Conservation (phyloP, 2,329 filamentous ascomycete genomes). For the Chaetomium globosum region DNA sequence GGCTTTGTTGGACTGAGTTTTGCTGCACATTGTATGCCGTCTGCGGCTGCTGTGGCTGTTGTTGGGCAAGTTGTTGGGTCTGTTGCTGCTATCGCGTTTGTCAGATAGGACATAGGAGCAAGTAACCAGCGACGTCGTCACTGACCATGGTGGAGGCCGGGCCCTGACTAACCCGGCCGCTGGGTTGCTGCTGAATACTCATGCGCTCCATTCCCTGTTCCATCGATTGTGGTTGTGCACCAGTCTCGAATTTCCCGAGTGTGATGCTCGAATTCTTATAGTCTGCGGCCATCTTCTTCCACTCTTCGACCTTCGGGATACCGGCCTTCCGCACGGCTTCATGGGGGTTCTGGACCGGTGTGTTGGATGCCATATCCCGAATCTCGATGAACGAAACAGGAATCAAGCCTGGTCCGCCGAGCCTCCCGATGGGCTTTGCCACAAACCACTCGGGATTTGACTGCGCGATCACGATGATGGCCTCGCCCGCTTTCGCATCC, state of each 20-base stretch:
- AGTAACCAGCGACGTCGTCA: conserved; percentile 21
- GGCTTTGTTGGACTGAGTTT: conserved; percentile 45
- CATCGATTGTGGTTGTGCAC: conserved; percentile 52
- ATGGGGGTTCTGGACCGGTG: conserved; percentile 76
- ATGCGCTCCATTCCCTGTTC: conserved; percentile 75
- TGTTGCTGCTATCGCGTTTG: conserved; percentile 24
- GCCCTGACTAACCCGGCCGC: conserved; percentile 52
- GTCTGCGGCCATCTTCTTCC: conserved; percentile 99
- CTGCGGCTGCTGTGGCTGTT: conserved; percentile 36
- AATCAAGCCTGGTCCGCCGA: conserved; percentile 94
- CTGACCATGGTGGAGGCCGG: conserved; percentile 55
- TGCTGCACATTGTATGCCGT: conserved; percentile 45
- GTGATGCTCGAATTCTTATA: conserved; percentile 99
- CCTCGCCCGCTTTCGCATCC: conserved; percentile 91
- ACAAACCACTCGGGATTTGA: conserved; percentile 99
- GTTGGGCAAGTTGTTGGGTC: conserved; percentile 40
- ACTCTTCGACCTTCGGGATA: conserved; percentile 93
- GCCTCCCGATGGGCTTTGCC: conserved; percentile 93
- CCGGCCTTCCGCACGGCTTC: conserved; percentile 86
- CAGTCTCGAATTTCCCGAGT: conserved; percentile 80
- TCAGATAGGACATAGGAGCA: conserved; percentile 2
- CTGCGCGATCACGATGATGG: conserved; percentile 97
- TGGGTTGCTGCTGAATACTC: conserved; percentile 67
- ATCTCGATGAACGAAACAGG: conserved; percentile 97
- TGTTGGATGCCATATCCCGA: conserved; percentile 85